Evolutionary conservation across 768 basidiomycete genomes (phyloP).

Genomic region (Coprinopsis cinerea): DNA sequence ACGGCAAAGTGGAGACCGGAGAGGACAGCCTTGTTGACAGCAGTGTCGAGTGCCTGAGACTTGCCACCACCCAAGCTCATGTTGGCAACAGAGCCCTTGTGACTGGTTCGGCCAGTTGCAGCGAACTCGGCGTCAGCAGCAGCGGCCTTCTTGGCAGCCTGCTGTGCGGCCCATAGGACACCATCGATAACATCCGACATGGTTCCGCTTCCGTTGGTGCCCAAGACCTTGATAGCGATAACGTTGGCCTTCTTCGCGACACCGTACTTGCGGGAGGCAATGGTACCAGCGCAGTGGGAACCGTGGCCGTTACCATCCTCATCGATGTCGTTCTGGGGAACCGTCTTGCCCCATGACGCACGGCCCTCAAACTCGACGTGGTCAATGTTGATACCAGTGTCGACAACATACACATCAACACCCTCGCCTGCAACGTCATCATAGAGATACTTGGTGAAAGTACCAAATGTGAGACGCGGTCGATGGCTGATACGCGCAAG

Average conservation of each 20-base stretch:
- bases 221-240: slow-evolving; percentile 88
- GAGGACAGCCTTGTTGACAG: slow-evolving; percentile 81
- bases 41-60: slow-evolving; percentile 74
- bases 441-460: slow-evolving; percentile 81
- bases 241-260: slow-evolving; percentile 92
- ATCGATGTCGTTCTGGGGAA: slow-evolving; percentile 79
- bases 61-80: slow-evolving; percentile 98
- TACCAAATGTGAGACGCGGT: slow-evolving; percentile 62
- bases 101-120: slow-evolving; percentile 69
- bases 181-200: slow-evolving; percentile 94
- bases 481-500: slow-evolving; percentile 94
- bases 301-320: slow-evolving; percentile 96
- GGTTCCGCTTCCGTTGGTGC: slow-evolving; percentile 88
- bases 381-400: slow-evolving; percentile 83
- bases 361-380: slow-evolving; percentile 89
- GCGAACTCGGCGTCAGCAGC: slow-evolving; percentile 60
- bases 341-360: slow-evolving; percentile 89
- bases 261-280: slow-evolving; percentile 89
- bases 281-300: slow-evolving; percentile 91
- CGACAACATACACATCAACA: slow-evolving; percentile 86
- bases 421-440: slow-evolving; percentile 75
- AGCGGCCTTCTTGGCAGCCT: slow-evolving; percentile 48
- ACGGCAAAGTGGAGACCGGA: slow-evolving; percentile 93
- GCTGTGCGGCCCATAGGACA: slow-evolving; percentile 69
- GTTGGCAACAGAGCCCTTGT: slow-evolving; percentile 95